Evolutionary conservation across 495 filamentous ascomycete species (phyloP).

Genomic region (Penicillium flavigenum): DNA sequence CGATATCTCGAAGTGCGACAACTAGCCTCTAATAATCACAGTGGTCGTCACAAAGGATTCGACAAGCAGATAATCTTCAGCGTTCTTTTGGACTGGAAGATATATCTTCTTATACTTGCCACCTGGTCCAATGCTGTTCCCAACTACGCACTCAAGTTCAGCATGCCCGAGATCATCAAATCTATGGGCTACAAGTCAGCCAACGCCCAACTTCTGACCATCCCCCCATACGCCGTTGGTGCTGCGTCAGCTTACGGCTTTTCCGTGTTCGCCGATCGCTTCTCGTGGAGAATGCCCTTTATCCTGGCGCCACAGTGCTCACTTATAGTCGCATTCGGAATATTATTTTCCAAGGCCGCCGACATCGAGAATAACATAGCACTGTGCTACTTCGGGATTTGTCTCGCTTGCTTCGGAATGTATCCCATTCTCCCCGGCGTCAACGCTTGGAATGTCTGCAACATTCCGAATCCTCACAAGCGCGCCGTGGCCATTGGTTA

Average conservation of each 20-base stretch:
- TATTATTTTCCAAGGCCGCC: slow-evolving; percentile 20
- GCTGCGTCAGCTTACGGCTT: slow-evolving; percentile 20
- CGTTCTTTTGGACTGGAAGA: slow-evolving; percentile 23
- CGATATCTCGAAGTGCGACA: slow-evolving; percentile 21
- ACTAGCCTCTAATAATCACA: slow-evolving; percentile 7
- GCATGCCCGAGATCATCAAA: slow-evolving; percentile 49
- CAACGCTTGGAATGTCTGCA: slow-evolving; percentile 29
- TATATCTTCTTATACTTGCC: slow-evolving; percentile 19
- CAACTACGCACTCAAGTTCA: slow-evolving; percentile 52
- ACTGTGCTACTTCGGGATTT: slow-evolving; percentile 27
- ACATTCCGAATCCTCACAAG: slow-evolving; percentile 19
- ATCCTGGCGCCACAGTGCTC: slow-evolving; percentile 19
- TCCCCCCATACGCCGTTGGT: slow-evolving; percentile 30
- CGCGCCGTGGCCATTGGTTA: slow-evolving; percentile 28
- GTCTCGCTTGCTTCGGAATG: slow-evolving; percentile 25
- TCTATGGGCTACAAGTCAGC: slow-evolving; percentile 48
- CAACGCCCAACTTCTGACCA: slow-evolving; percentile 34
- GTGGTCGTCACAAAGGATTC: slow-evolving; percentile 8
- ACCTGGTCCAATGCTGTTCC: slow-evolving; percentile 51
- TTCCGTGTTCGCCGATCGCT: slow-evolving; percentile 24
- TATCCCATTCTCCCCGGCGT: slow-evolving; percentile 31
- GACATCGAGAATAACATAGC: slow-evolving; percentile 21
- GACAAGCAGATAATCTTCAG: slow-evolving; percentile 8
- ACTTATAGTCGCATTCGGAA: slow-evolving; percentile 18
- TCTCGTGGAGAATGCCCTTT: slow-evolving; percentile 31